Evolutionary conservation across 1,139 yeast species (phyloP).

Genomic region (Blastobotrys indianensis): DNA sequence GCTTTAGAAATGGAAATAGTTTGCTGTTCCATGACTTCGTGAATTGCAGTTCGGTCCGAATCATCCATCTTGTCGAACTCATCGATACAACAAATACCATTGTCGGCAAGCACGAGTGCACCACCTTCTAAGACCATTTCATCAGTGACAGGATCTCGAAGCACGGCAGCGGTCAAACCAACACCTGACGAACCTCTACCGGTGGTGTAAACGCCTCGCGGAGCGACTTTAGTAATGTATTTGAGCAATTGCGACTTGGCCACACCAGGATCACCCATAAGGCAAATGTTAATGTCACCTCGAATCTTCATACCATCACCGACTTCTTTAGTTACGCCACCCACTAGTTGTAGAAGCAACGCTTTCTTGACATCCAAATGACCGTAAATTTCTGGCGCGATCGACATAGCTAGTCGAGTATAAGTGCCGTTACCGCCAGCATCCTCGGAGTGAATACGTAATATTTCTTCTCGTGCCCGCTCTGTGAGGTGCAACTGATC

Average conservation of each 20-base stretch:
- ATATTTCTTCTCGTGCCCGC: conserved; percentile 40
- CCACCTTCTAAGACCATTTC: conserved; percentile 99
- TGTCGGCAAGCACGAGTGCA: conserved; percentile 93
- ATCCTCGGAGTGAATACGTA: conserved; percentile 46
- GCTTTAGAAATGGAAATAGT: conserved; percentile 97
- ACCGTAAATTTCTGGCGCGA: conserved; percentile 97
- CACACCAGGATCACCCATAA: conserved; percentile 99
- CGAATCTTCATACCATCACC: conserved; percentile 97
- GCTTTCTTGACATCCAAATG: conserved; percentile 93
- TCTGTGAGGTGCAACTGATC: conserved; percentile 57
- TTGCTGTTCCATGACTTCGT: conserved; percentile 99
- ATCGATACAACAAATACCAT: conserved; percentile 98
- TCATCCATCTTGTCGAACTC: conserved; percentile 99
- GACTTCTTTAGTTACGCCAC: conserved; percentile 91
- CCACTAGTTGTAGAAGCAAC: conserved; percentile 72
- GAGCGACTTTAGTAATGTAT: conserved; percentile 88
- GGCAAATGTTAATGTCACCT: conserved; percentile 93
- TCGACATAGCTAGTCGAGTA: conserved; percentile 74
- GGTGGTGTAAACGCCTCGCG: conserved; percentile 95
- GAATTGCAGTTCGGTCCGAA: conserved; percentile 92
- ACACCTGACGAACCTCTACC: conserved; percentile 99
- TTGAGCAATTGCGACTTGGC: conserved; percentile 96
- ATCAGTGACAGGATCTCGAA: conserved; percentile 97
- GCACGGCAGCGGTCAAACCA: conserved; percentile 97
- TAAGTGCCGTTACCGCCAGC: conserved; percentile 63